These are phyloP conservation scores for Corymbia citriodora DNA, from an alignment of 441 rosid genomes.

Conservation along the genomic window DNA sequence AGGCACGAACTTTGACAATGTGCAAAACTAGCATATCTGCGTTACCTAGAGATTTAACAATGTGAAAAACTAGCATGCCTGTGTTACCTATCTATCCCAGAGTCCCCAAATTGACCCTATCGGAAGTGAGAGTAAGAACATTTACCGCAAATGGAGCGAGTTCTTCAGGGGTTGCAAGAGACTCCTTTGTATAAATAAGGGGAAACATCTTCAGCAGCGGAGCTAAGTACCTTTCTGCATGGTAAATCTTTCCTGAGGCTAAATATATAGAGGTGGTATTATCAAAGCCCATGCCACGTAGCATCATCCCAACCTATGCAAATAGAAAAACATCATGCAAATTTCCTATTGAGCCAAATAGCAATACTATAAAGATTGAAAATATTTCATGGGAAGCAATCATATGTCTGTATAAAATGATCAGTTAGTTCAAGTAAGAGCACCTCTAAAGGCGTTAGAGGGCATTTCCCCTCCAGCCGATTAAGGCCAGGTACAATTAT, in stretches of 20 bases:
- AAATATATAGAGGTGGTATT: constrained; percentile 75
- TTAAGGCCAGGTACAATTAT: constrained; percentile 60
- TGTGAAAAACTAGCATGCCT: neutral
- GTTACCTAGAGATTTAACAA: neutral
- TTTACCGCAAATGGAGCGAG: constrained; percentile 80
- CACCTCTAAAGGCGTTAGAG: constrained; percentile 94
- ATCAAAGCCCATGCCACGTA: constrained; percentile 95
- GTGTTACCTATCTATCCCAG: neutral
- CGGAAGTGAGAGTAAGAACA: neutral
- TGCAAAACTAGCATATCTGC: neutral
- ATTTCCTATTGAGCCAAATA: neutral
- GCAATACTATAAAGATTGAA: neutral
- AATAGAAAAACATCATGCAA: constrained; percentile 35
- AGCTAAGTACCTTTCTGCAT: constrained; percentile 58
- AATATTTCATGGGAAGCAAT: neutral
- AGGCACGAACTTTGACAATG: neutral
- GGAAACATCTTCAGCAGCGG: constrained; percentile 85
- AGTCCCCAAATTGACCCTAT: neutral
- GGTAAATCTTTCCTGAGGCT: constrained; percentile 82
- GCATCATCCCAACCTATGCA: constrained; percentile 92
- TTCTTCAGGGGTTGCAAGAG: constrained; percentile 82
- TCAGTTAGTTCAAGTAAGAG: neutral
- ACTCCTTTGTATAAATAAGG: constrained; percentile 70
- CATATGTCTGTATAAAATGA: neutral
- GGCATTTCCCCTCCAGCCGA: constrained; percentile 86